Base-by-base conservation (phyloP, 345 rosid genomes). In the Cochlearia excelsa region DNA sequence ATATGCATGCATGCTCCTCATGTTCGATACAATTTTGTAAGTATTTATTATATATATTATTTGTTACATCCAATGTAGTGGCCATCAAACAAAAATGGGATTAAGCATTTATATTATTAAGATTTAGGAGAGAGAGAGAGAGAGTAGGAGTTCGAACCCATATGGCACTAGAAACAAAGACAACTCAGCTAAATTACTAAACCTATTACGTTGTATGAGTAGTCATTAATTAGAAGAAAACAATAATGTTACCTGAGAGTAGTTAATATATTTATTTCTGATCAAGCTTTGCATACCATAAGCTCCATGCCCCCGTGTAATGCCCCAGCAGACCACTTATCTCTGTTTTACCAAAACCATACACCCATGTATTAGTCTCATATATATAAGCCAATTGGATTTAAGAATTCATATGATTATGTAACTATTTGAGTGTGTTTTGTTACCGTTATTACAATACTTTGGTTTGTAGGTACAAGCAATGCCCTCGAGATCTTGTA, bases 301-400 rank as follows among this genome's bases (percentile, higher is more conserved):
- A 74, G 57, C 74, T 80, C 93, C 93, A 82, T 43, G 95, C 85
- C 51, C 79, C 95, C 77, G 59, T 42, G 78, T 81, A 87, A 65
- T 87, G 93, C 38, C 77, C 77, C 54, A 87, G 75, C 44, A 87
- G 85, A n/a, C 84, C 90, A n/a, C 66, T 72, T 26, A 90, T 39
- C 57, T 80, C 95, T 90, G 93, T 74, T 78, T 38, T 16, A 29
- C 46, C 47, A 46, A 16, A 54, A 23, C 42, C 54, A 47, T 33
- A 47, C 26, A 7, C 35, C 28, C 28, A 28, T 45, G 6, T 37
- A 16, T 16, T 16, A 16, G 23, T 16, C 23, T 16, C 23, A 16
- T 16, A 16, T 16, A 16, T 16, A 16, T 16, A 16, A 16, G 23
- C 23, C 23, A 16, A 16, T 16, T 9, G 54, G 46, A 54, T 28